Conservation (phyloP, 345 rosid genomes). For the Jatropha curcas region DNA sequence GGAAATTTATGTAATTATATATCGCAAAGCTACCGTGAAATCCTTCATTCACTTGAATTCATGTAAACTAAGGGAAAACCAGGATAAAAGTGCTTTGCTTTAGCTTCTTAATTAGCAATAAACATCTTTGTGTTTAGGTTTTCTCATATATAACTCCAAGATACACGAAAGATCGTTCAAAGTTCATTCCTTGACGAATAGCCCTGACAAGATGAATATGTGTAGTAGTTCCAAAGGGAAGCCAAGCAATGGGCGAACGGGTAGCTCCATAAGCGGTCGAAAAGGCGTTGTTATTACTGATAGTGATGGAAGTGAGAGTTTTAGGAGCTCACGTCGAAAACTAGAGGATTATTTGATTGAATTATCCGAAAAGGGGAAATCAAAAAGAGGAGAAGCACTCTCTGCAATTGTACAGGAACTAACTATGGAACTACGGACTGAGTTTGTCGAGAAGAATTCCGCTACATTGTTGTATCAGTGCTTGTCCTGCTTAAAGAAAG, state of each 20-base stretch:
- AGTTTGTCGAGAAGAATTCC: conserved; percentile 1
- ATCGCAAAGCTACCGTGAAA: no score
- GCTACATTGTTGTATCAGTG: conserved; percentile 8
- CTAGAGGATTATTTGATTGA: background rate
- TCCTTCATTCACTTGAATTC: no score
- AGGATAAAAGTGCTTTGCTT: no score
- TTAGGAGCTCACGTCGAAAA: background rate
- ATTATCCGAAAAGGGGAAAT: background rate
- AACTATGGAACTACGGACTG: background rate
- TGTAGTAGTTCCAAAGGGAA: background rate
- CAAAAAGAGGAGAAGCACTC: background rate
- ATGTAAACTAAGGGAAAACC: no score
- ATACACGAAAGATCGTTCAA: no score
- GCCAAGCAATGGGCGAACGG: background rate
- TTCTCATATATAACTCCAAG: no score
- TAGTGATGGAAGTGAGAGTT: background rate
- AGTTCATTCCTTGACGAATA: no score
- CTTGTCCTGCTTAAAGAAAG: background rate
- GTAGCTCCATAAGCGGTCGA: background rate
- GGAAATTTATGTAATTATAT: no score
- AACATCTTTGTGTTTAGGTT: no score
- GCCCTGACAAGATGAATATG: no score
- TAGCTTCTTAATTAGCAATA: no score
- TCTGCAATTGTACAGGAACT: conserved; percentile 7
- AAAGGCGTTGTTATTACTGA: background rate